Base-by-base conservation (phyloP, 371 early-diverging fungal genomes). In the Mortierella sp. region DNA sequence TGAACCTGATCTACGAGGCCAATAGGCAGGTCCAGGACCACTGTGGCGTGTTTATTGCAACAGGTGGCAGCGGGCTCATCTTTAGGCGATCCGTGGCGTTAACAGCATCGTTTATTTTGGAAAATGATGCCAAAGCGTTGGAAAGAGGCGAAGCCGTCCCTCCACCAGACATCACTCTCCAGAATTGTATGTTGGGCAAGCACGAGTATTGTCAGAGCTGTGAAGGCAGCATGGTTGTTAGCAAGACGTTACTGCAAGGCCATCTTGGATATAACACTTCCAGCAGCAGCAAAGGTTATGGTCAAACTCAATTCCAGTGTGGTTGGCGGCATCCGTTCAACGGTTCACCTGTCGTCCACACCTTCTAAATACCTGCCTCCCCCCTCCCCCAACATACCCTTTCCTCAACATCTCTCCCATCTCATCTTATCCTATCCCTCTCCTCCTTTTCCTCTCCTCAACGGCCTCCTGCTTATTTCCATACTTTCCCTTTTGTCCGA, bases 281-380 rank as follows among this genome's bases (percentile, higher is more conserved):
- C 7, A 90, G 89, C 9, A 88, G 89, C 59, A 66, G 77, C 11
- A 87, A 87, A 23, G 77, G 86, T 7, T 90, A 90, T 64, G 79
- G 82, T 51, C 83, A 83, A 46, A 70, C 83, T 43, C 85, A 86
- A 60, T 90, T 85, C 57, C 90, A 90, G 62, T 90, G 90, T 72
- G 88, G 88, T 9, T 90, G 90, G 90, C 84, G 90, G 48, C 88
- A 90, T 55, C 88, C 87, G 51, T 90, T 90, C 76, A 68, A 68
- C 48, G 68, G 68, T 9, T 47, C 46, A 3, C 57, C 61, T 60
- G 62, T 15, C 23, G 56, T 61, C 6, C 51, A 62, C 16, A 55
- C 56, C 48, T 7, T 64, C 12, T 67, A 67, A 53, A 4, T 37
- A 15, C 25, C 30, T n/a, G 19, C 7, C 61, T 25, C 4, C 50